Evolutionary conservation across 371 early-diverging fungal genomes (phyloP).

Genomic region (Mycotypha africana): DNA sequence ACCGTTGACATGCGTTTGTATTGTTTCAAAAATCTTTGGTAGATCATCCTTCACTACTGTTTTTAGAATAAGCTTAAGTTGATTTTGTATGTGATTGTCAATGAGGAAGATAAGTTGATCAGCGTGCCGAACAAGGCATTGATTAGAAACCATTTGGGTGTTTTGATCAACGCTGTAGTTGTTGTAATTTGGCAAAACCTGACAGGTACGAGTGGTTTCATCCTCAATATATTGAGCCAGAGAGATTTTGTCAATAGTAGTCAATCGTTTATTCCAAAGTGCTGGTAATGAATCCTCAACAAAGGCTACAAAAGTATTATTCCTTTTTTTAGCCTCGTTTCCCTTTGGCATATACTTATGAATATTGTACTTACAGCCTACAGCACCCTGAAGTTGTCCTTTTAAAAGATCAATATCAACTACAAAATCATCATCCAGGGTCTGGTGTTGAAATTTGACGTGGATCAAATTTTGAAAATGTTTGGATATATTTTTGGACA

Average conservation of each 20-base stretch:
- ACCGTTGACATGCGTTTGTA: constrained; percentile 14
- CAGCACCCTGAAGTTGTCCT: constrained; percentile 33
- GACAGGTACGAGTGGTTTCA: too few species aligned
- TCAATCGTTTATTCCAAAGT: constrained; percentile 26
- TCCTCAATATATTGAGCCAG: too few species aligned
- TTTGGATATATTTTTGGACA: constrained; percentile 24
- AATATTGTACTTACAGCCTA: too few species aligned
- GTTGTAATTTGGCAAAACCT: too few species aligned
- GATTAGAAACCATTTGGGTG: too few species aligned
- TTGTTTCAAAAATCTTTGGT: constrained; percentile 8
- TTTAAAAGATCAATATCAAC: constrained; percentile 31
- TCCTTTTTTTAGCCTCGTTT: background rate
- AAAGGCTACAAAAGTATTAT: constrained; percentile 10
- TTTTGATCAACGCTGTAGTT: too few species aligned
- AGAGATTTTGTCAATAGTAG: constrained; percentile 16
- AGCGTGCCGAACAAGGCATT: too few species aligned
- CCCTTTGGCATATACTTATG: constrained; percentile 10
- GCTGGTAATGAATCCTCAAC: constrained; percentile 31
- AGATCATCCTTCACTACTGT: constrained; percentile 2
- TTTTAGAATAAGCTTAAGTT: background rate
- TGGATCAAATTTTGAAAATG: constrained; percentile 28
- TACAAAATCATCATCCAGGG: constrained; percentile 3
- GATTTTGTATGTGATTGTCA: background rate
- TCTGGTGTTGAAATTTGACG: constrained; percentile 12
- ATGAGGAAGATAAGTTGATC: too few species aligned